Percentiles rank a stretch among this genome's conserved stretches.
phyloP scores from a whole-genome alignment of 2,329 filamentous ascomycete genomes.

The Pseudogymnoascus sp. region DNA sequence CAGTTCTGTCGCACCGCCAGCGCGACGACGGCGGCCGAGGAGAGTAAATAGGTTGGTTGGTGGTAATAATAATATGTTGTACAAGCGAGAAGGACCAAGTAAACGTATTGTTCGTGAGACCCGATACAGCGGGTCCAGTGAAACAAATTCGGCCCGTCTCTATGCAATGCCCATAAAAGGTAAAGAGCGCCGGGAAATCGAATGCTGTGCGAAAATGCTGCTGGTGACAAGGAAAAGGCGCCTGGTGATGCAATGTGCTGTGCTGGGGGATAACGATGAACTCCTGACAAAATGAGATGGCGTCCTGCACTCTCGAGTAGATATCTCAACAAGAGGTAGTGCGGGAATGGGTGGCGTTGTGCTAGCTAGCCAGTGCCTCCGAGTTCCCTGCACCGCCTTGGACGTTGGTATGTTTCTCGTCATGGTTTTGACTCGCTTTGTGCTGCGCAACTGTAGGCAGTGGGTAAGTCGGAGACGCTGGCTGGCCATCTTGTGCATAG shows the following conservation, averaged over 20 bases:
- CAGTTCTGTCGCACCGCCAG: background rate
- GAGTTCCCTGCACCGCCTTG: slow-evolving; percentile 35
- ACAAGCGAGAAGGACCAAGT: background rate
- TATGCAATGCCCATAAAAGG: background rate
- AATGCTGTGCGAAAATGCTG: background rate
- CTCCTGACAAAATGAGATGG: slow-evolving; percentile 5
- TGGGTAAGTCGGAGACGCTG: slow-evolving; percentile 26
- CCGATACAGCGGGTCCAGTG: background rate
- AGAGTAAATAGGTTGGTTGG: slow-evolving; percentile 1
- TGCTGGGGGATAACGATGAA: slow-evolving; percentile 2
- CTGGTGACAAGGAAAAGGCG: background rate
- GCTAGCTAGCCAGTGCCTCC: slow-evolving; percentile 2
- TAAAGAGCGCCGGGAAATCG: background rate
- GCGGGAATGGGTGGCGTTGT: background rate
- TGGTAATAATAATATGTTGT: background rate
- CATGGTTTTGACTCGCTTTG: slow-evolving; percentile 25
- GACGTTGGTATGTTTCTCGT: slow-evolving; percentile 32
- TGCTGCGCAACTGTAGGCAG: slow-evolving; percentile 28
- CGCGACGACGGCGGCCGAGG: background rate
- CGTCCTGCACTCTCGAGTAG: background rate
- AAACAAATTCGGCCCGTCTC: background rate
- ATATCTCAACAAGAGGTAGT: slow-evolving; percentile 2
- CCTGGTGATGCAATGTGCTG: slow-evolving; percentile 1
- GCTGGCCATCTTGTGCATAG: slow-evolving; percentile 20
- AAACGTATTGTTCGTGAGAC: background rate